Evolutionary conservation across 2,329 filamentous ascomycete genomes (phyloP), one percentile per base, ranked within the genome.

Genomic region (Geosmithia morbida): DNA sequence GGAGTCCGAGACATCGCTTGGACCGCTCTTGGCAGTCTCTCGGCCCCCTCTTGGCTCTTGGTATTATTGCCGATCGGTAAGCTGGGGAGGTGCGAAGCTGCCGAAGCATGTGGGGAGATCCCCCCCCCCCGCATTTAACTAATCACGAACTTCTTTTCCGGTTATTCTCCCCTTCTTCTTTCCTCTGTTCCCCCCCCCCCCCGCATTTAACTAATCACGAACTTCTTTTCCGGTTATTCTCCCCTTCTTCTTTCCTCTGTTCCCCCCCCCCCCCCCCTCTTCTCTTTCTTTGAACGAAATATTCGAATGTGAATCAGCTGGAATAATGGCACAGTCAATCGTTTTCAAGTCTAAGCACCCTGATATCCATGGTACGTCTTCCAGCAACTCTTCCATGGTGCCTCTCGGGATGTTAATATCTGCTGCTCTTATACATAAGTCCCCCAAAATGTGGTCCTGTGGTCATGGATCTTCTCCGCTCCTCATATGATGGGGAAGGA

Each of bases 391-490:
- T 13, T 16, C 37, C 37, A 42, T 10, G 5, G 22, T 8, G 22
- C 8, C 22, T 26, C 4, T 26, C 22, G 22, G n/a, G n/a, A n/a
- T 8, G 22, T 8, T 26, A 26, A 26, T 26, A 26, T 26, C 22
- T 26, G 4, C 4, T 26, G 8, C 22, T 26, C 4, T 26, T 4
- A 26, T 26, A 8, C 16, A n/a, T n/a, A 48, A 77, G 74, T 78
- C 4, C 75, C 76, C 11, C 66, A 65, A 39, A 60, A 74, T 50
- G 56, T 77, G 22, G 70, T 75, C 7, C 69, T 77, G 41, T 82
- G 77, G 77, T 68, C 75, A 53, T 82, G 74, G 72, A 66, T 80
- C 13, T 79, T 81, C 57, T 71, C 77, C 53, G 73, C 72, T 1
- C 56, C 66, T 4, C 70, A 71, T 53, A 78, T 72, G 1, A 46